phyloP scores from a whole-genome alignment of 345 rosid species.

The Acer campestre region DNA sequence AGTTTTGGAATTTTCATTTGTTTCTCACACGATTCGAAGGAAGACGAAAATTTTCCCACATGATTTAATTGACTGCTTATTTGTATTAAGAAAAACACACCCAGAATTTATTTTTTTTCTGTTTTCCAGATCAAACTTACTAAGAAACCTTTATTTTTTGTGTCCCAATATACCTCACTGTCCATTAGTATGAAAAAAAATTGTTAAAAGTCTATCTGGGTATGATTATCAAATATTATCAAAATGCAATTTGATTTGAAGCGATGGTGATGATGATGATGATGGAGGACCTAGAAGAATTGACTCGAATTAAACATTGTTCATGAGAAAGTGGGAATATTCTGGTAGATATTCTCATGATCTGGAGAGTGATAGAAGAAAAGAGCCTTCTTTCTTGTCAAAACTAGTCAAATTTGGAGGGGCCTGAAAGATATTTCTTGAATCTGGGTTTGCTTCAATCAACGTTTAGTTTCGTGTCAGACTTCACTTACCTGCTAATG shows the following conservation, averaged over 20 bases:
- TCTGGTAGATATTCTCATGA: background rate
- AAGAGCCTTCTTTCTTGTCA: too few relatives aligned
- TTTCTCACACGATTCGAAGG: conserved; percentile 14
- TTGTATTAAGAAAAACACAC: conserved; percentile 13
- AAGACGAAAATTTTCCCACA: conserved; percentile 14
- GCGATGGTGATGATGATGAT: too few relatives aligned
- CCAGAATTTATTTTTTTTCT: background rate
- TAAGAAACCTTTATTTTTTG: conserved; percentile 9
- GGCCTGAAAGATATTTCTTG: background rate
- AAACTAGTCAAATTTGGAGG: background rate
- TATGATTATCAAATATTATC: background rate
- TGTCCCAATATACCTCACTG: conserved; percentile 5
- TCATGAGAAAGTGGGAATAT: background rate
- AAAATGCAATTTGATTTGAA: background rate
- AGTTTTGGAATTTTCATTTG: conserved; percentile 26
- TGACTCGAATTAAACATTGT: background rate
- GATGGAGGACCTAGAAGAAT: too few relatives aligned
- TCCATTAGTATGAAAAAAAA: background rate
- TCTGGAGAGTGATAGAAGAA: too few relatives aligned
- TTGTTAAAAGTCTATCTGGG: background rate
- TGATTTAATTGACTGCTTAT: conserved; percentile 20
- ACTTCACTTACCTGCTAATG: too few relatives aligned
- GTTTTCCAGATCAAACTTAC: conserved; percentile 11
- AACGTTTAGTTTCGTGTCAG: background rate
- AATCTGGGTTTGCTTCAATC: background rate